Evolutionary conservation across 495 filamentous ascomycete genomes (phyloP).

Genomic region (Lophiotrema nucula): DNA sequence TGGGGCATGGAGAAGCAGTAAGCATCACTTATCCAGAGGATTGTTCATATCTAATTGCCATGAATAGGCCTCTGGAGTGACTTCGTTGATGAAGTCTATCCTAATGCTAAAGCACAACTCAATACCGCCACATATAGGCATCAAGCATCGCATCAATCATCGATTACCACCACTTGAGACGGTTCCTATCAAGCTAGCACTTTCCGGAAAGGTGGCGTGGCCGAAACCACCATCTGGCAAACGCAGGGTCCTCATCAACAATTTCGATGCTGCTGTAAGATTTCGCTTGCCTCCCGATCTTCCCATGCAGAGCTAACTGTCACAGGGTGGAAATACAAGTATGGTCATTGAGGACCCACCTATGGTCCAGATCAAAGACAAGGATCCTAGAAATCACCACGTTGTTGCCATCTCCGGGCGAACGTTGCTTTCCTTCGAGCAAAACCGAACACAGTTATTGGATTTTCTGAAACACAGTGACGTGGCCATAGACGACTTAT

Average conservation of each 20-base stretch:
- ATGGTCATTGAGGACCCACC: slow-evolving; percentile 44
- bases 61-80: slow-evolving; percentile 39
- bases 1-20: slow-evolving; percentile 44
- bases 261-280: slow-evolving; percentile 37
- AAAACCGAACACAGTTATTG: background rate
- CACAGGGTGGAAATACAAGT: slow-evolving; percentile 37
- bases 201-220: too few species aligned
- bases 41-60: too few species aligned
- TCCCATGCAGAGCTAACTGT: too few species aligned
- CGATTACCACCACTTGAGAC: slow-evolving; percentile 31
- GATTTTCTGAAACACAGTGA: background rate
- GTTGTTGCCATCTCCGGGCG: background rate
- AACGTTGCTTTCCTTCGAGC: background rate
- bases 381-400: background rate
- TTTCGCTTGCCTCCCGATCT: too few species aligned
- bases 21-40: too few species aligned
- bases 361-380: background rate
- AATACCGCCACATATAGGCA: slow-evolving; percentile 25
- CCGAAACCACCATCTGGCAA: slow-evolving; percentile 1
- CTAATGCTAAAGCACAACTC: slow-evolving; percentile 34
- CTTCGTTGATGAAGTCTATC: slow-evolving; percentile 42
- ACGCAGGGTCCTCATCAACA: slow-evolving; percentile 31
- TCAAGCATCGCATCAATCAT: slow-evolving; percentile 16
- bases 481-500: background rate
- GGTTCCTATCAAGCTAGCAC: background rate